Conservation (phyloP, 2,329 filamentous ascomycete genomes). For the Ceratocystis alfenasii region DNA sequence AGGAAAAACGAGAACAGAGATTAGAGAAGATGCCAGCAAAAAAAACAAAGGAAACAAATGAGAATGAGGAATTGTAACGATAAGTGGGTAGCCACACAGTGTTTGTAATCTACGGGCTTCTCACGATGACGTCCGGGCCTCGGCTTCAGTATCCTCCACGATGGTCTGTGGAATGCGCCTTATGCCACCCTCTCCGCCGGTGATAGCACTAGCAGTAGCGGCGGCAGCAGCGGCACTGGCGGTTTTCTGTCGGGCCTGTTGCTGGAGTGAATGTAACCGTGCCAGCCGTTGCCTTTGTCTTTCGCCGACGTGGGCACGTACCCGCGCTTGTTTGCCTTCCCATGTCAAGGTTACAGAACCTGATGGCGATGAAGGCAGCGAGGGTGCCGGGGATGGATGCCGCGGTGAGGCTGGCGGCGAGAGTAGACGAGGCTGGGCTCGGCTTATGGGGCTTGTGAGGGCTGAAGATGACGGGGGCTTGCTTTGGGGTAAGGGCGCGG, state of each 20-base stretch:
- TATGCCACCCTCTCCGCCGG: not conserved
- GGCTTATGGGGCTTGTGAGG: not conserved
- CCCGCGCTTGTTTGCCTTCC: not conserved
- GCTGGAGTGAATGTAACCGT: constrained; percentile 1
- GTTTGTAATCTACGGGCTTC: not conserved
- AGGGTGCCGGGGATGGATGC: not conserved
- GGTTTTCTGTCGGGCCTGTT: not conserved
- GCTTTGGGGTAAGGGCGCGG: not conserved
- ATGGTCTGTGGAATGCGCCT: constrained; percentile 11
- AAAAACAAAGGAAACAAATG: not conserved
- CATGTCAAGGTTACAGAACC: not conserved
- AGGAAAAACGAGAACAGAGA: not conserved
- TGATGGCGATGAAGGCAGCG: not conserved
- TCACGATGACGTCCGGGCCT: not conserved
- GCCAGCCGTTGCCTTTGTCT: constrained; percentile 10
- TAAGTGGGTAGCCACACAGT: not conserved
- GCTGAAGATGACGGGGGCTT: not conserved
- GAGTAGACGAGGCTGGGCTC: constrained; percentile 3
- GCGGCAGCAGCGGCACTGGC: not conserved
- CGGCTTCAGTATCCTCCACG: constrained; percentile 5
- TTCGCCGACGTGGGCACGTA: not conserved
- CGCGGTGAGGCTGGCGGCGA: constrained; percentile 5
- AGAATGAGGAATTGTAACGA: not conserved
- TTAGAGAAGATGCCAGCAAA: not conserved
- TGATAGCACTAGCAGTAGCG: no score